Conservation (phyloP, 208 protist species). For the Sergeia podlipaevii region DNA sequence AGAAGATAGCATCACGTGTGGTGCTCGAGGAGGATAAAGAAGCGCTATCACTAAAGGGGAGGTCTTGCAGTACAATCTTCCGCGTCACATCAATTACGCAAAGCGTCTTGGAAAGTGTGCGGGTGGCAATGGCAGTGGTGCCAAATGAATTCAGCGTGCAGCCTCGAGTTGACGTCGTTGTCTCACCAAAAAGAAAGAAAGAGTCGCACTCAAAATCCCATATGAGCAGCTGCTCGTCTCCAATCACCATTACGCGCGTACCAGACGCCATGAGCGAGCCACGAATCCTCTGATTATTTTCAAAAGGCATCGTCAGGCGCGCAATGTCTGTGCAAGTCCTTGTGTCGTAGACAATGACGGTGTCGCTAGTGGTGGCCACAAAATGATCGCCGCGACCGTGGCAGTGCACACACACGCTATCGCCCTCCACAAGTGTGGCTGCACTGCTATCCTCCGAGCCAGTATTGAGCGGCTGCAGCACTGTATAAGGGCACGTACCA, state of each 20-base stretch:
- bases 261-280: slow-evolving; percentile 57
- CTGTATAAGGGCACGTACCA: slow-evolving; percentile 38
- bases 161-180: slow-evolving; percentile 23
- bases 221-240: slow-evolving; percentile 39
- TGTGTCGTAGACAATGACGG: slow-evolving; percentile 51
- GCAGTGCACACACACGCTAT: slow-evolving; percentile 17
- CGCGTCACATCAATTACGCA: slow-evolving; percentile 65
- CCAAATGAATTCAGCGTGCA: slow-evolving; percentile 47
- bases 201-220: slow-evolving; percentile 74
- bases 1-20: slow-evolving; percentile 49
- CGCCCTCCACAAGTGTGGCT: no score
- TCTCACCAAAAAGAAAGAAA: slow-evolving; percentile 42
- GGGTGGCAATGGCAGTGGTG: slow-evolving; percentile 37
- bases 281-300: slow-evolving; percentile 41
- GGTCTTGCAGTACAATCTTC: slow-evolving; percentile 44
- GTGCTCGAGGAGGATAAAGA: slow-evolving; percentile 17
- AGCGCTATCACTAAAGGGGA: slow-evolving; percentile 18
- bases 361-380: slow-evolving; percentile 38
- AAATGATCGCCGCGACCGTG: slow-evolving; percentile 57
- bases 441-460: slow-evolving; percentile 42
- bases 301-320: slow-evolving; percentile 50
- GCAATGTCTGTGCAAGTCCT: slow-evolving; percentile 36
- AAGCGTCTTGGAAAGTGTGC: slow-evolving; percentile 21
- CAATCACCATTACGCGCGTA: slow-evolving; percentile 64
- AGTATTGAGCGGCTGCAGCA: slow-evolving; percentile 57